A percentile compares a stretch with the other conserved stretches of the same genome.
phyloP scores from a whole-genome alignment of 495 filamentous ascomycete species.

The Jackrogersella minutella region DNA sequence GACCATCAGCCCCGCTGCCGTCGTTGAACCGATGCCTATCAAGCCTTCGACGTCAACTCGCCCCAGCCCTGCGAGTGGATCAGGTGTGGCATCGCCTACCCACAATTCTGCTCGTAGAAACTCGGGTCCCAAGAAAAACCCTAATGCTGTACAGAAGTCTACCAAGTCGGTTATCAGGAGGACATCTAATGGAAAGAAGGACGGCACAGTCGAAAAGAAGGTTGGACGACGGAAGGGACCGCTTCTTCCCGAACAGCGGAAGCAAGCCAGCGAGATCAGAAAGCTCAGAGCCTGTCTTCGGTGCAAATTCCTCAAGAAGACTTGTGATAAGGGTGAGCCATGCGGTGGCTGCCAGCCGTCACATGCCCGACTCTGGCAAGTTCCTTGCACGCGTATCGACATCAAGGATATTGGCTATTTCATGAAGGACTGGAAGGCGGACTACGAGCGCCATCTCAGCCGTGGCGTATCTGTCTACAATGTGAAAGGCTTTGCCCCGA shows the following conservation, averaged over 20 bases:
- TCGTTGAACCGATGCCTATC: constrained; percentile 72
- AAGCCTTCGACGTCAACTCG: constrained; percentile 68
- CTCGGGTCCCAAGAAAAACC: constrained; percentile 71
- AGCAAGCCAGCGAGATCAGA: constrained; percentile 92
- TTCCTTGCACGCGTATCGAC: constrained; percentile 93
- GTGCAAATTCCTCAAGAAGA: constrained; percentile 99
- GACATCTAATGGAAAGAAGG: constrained; percentile 78
- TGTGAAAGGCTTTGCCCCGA: constrained; percentile 87
- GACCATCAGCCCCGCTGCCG: constrained; percentile 71
- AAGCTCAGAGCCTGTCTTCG: constrained; percentile 90
- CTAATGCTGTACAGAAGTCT: constrained; percentile 76
- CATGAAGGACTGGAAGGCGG: constrained; percentile 97
- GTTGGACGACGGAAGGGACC: constrained; percentile 87
- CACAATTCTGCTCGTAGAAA: constrained; percentile 62
- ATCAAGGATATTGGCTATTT: constrained; percentile 97
- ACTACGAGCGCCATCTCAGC: constrained; percentile 87
- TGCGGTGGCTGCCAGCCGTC: constrained; percentile 92
- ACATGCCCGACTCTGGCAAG: constrained; percentile 92
- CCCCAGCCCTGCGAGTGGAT: constrained; percentile 63
- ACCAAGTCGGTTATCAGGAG: constrained; percentile 82
- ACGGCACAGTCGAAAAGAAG: constrained; percentile 78
- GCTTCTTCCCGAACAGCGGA: constrained; percentile 88
- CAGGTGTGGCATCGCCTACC: constrained; percentile 70
- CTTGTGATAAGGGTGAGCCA: constrained; percentile 93
- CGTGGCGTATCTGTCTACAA: constrained; percentile 89